Base-by-base conservation (phyloP, 768 basidiomycete genomes). In the Boletus vinaceobasis region DNA sequence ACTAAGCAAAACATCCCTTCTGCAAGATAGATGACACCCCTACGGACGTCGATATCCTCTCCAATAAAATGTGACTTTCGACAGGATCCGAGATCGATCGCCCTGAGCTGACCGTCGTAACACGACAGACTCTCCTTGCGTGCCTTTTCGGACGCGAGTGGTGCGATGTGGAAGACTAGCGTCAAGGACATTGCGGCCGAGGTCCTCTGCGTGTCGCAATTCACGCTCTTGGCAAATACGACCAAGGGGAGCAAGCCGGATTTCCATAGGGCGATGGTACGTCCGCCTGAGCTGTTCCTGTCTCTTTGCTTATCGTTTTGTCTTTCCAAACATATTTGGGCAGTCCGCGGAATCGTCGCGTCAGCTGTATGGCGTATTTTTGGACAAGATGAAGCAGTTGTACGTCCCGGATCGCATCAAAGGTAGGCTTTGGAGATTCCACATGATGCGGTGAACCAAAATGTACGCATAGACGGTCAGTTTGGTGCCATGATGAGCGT, bases 401-500 rank as follows among this genome's bases (percentile, higher is more conserved):
- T 95, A 97, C 71, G 77, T 81, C 57, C 72, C 87, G 7, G 84
- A 86, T 46, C 91, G 84, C 70, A 85, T 97, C 60, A 79, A 90
- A 79, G 93, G 93, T 89, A 45, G 9, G 43, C 15, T 32, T 26
- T 32, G 14, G 17, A 8, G 15, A 36, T 48, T 1, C 32, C 23
- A 27, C 31, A 26, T n/a, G 32, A 23, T 2, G 26, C 10, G 35
- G 43, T 8, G 32, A 56, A 53, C 53, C 50, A 29, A 23, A 21
- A 0, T 3, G 43, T 7, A 10, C 13, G 26, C 11, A 36, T 57
- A 95, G 94, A 98, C 69, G 94, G 94, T n/a, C 79, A 76, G 60
- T 97, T 98, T 66, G 93, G 93, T 32, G 94, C 93, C 5, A 96
- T 96, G 94, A 98, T 98, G 94, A 81, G 85, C 53, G 91, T 98